A percentile compares a stretch with the other conserved stretches of the same genome.
phyloP scores from a whole-genome alignment of 495 filamentous ascomycete genomes.

The Pseudoneurospora amorphoporcata region DNA sequence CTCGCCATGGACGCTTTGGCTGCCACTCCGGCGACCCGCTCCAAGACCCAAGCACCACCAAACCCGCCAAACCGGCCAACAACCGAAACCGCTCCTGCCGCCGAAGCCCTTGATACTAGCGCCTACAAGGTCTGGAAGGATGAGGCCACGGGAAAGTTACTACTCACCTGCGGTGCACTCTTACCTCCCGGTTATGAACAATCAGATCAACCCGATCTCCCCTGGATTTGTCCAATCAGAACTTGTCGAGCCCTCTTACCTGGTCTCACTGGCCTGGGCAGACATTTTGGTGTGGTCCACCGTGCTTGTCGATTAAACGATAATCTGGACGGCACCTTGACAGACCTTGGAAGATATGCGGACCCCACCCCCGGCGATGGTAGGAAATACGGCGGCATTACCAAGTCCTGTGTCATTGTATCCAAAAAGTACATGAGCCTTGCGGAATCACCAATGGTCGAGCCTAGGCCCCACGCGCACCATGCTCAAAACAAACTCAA shows the following conservation, averaged over 20 bases:
- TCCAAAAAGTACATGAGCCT: conserved; percentile 10
- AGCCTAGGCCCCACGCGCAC: not conserved
- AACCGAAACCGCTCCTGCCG: not conserved
- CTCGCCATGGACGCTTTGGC: not conserved
- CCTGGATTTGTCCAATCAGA: conserved; percentile 24
- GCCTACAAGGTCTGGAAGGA: not conserved
- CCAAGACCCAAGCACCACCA: not conserved
- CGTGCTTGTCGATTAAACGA: conserved; percentile 12
- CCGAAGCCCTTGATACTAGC: not conserved
- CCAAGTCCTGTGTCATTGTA: conserved; percentile 6
- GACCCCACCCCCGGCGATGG: not conserved
- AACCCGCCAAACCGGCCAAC: not conserved
- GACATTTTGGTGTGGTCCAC: conserved; percentile 17
- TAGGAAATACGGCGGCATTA: not conserved
- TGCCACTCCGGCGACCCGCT: not conserved
- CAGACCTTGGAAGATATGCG: conserved; percentile 12
- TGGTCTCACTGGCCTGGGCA: conserved; percentile 10
- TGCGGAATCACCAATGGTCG: conserved; percentile 4
- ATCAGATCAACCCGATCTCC: conserved; percentile 5
- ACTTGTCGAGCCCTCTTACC: conserved; percentile 14
- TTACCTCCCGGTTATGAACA: not conserved
- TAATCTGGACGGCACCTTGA: conserved; percentile 19
- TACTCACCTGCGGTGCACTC: not conserved
- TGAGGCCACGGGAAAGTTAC: not conserved
- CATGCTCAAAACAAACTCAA: not conserved